A percentile compares a stretch with the other conserved stretches of the same genome.
These are phyloP conservation scores for Xylogone sp. DNA, from an alignment of 2,329 filamentous ascomycete genomes.

Conservation along the genomic window DNA sequence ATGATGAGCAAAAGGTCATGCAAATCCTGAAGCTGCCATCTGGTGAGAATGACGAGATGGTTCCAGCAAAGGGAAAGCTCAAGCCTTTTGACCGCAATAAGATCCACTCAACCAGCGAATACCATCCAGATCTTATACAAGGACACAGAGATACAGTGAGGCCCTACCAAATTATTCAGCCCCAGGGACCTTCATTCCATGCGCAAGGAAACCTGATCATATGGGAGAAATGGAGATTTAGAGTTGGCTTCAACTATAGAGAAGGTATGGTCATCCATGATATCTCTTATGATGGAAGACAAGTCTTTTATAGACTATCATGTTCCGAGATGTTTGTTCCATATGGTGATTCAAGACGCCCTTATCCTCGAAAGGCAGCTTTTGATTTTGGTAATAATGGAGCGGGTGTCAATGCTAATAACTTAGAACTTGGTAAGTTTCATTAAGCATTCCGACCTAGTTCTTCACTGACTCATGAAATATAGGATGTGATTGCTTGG, in stretches of 20 bases:
- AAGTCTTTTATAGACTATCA: conserved; percentile 53
- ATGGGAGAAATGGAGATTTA: conserved; percentile 60
- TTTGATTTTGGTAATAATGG: conserved; percentile 68
- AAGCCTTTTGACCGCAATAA: conserved; percentile 33
- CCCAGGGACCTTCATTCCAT: conserved; percentile 58
- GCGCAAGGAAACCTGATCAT: conserved; percentile 36
- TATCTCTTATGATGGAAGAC: conserved; percentile 55
- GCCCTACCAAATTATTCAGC: conserved; percentile 59
- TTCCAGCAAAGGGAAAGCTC: conserved; percentile 13
- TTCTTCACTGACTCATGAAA: too few species aligned
- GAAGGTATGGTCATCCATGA: conserved; percentile 61
- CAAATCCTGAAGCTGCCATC: conserved; percentile 40
- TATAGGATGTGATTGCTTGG: conserved; percentile 65
- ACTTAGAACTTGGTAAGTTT: conserved; percentile 48
- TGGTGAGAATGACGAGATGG: conserved; percentile 26
- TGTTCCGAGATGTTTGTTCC: conserved; percentile 62
- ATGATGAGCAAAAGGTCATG: conserved; percentile 40
- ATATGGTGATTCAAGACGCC: conserved; percentile 59
- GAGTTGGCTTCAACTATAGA: conserved; percentile 56
- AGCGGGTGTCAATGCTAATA: conserved; percentile 62
- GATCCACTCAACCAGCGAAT: conserved; percentile 23
- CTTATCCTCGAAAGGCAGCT: conserved; percentile 63
- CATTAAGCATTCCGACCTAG: background rate
- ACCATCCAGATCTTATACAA: conserved; percentile 32
- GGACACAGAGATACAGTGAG: conserved; percentile 45